Base-by-base conservation (phyloP, 2,329 filamentous ascomycete genomes). In the Raffaelea albimanens region DNA sequence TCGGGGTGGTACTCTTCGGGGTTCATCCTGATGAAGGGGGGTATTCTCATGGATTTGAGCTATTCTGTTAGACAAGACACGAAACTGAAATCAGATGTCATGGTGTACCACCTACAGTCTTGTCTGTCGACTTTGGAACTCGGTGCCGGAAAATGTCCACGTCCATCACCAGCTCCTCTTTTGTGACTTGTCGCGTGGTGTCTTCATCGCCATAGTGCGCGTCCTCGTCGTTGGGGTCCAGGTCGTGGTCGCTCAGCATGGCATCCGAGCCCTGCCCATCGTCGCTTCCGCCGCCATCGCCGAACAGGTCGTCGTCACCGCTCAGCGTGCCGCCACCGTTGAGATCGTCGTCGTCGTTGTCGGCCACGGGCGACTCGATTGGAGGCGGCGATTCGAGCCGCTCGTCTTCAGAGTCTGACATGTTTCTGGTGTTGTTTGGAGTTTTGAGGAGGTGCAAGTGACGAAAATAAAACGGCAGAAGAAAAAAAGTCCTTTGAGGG, bases 41-140 rank as follows among this genome's bases (percentile, higher is more conserved):
- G 86, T 2, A 91, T 73, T 55, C 81, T 82, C 57, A 89, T 64
- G 5, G 83, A 72, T 63, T 84, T 83, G 43, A 87, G 70, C 83
- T 87, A 16, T 7, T 38, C 25, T 38, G 34, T 38, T 38, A 38
- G 34, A n/a, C n/a, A n/a, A n/a, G n/a, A n/a, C n/a, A n/a, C n/a
- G n/a, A n/a, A n/a, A n/a, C n/a, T n/a, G n/a, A n/a, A n/a, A n/a
- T n/a, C n/a, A n/a, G n/a, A n/a, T n/a, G n/a, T n/a, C n/a, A n/a
- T n/a, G n/a, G n/a, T n/a, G n/a, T n/a, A n/a, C n/a, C 4, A 61
- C 75, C 57, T 67, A 89, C 84, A 62, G 79, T 77, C 58, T 81
- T 81, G 59, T 89, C 82, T 53, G 76, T 80, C 34, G 83, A 75
- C 58, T 84, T 83, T 14, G 86, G 86, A 14, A 83, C 68, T 44